phyloP scores from a whole-genome alignment of 2,329 filamentous ascomycete species.

The Botrytis aclada region DNA sequence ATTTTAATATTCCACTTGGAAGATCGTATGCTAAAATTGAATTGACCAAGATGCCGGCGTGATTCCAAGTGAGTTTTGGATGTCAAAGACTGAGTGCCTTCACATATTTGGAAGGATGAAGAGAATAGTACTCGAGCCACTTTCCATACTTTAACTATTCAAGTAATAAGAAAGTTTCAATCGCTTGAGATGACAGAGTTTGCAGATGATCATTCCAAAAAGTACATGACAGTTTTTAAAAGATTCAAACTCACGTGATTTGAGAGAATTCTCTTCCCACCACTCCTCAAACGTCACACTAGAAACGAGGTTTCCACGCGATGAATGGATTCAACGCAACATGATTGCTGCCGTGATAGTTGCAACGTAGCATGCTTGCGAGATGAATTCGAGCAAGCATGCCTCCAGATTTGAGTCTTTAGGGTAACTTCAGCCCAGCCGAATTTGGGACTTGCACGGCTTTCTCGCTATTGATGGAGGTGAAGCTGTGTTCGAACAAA shows the following conservation, averaged over 20 bases:
- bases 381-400: rapidly evolving
- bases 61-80: not conserved
- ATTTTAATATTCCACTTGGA: not conserved
- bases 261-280: not conserved
- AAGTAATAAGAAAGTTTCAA: not conserved
- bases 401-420: not conserved
- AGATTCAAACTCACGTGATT: no score
- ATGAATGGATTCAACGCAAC: not conserved
- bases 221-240: no score
- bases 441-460: not conserved
- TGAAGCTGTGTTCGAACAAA: not conserved
- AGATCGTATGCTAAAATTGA: not conserved
- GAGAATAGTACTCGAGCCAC: not conserved
- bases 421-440: not conserved
- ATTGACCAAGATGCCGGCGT: not conserved
- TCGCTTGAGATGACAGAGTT: not conserved
- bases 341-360: not conserved
- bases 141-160: not conserved
- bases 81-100: not conserved
- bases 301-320: not conserved
- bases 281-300: not conserved
- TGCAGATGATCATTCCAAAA: not conserved
- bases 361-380: no score
- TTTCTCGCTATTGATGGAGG: not conserved
- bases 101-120: no score